A percentile compares a stretch with the other conserved stretches of the same genome.
Conservation (phyloP, 495 filamentous ascomycete genomes). For the Sordaria brevicollis region DNA sequence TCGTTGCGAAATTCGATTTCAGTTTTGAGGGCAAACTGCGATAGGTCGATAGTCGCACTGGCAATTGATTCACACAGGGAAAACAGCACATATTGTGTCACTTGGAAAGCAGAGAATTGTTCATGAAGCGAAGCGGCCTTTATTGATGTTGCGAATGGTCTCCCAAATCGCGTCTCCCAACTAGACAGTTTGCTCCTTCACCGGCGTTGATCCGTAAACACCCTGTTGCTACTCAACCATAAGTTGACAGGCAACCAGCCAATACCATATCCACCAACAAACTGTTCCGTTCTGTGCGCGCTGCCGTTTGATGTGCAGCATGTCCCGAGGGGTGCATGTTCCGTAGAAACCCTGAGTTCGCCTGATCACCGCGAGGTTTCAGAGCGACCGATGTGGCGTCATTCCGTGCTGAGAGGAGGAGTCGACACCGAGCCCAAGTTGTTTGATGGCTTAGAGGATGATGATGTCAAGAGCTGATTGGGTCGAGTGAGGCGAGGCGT, state of each 20-base stretch:
- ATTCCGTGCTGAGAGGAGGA: conserved; percentile 3
- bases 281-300: conserved; percentile 2
- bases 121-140: background rate
- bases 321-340: conserved; percentile 3
- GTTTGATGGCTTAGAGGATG: conserved; percentile 6
- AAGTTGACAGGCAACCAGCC: conserved; percentile 19
- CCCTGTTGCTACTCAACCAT: conserved; percentile 15
- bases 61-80: background rate
- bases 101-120: background rate
- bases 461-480: conserved; percentile 17
- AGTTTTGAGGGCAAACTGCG: background rate
- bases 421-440: conserved; percentile 8
- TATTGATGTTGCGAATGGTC: background rate
- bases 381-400: conserved; percentile 8
- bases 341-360: conserved; percentile 6
- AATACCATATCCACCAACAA: conserved; percentile 15
- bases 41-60: too few relatives aligned
- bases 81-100: background rate
- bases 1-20: conserved; percentile 8
- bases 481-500: conserved; percentile 34
- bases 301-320: background rate
- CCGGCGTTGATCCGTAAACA: conserved; percentile 11
- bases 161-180: conserved; percentile 12
- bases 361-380: conserved; percentile 8
- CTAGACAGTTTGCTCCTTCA: conserved; percentile 14